Conservation (phyloP, 345 rosid genomes). For the Bruguiera sexangula region DNA sequence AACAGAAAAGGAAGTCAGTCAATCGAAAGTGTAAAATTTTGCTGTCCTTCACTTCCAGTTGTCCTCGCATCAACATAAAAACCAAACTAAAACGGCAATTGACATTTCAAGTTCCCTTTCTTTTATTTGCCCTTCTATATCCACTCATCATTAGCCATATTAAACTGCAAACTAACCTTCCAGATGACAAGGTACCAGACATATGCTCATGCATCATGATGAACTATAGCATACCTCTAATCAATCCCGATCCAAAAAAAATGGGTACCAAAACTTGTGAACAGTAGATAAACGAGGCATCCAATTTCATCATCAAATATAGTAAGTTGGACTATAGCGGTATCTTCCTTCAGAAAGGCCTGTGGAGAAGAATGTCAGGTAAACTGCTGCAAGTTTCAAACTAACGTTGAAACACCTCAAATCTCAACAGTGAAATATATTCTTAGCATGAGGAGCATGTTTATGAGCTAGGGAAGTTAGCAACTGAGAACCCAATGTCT, state of each 20-base stretch:
- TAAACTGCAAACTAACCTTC: constrained; percentile 61
- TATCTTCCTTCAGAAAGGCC: constrained; percentile 84
- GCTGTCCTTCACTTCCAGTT: constrained; percentile 21
- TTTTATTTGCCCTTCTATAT: constrained; percentile 13
- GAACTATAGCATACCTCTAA: constrained; percentile 77
- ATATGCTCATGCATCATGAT: constrained; percentile 48
- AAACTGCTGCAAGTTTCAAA: constrained; percentile 62
- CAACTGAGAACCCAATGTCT: not conserved
- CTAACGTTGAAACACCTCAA: constrained; percentile 42
- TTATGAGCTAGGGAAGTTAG: not conserved
- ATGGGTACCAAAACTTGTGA: constrained; percentile 70
- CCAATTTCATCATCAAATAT: constrained; percentile 68
- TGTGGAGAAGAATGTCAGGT: constrained; percentile 71
- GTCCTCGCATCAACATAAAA: constrained; percentile 37
- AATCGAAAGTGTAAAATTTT: constrained; percentile 3
- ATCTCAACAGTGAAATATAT: constrained; percentile 28
- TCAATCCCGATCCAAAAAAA: constrained; percentile 73
- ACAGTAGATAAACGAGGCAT: constrained; percentile 59
- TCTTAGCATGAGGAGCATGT: constrained; percentile 16
- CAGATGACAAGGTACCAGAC: constrained; percentile 46
- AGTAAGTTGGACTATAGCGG: constrained; percentile 67
- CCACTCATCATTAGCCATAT: constrained; percentile 23
- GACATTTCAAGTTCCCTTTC: constrained; percentile 20
- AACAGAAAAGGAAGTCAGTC: constrained; percentile 29
- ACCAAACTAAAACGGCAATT: constrained; percentile 18